These are phyloP conservation scores for Ophiosphaerella narmari DNA, from an alignment of 2,329 filamentous ascomycete genomes.

Conservation along the genomic window DNA sequence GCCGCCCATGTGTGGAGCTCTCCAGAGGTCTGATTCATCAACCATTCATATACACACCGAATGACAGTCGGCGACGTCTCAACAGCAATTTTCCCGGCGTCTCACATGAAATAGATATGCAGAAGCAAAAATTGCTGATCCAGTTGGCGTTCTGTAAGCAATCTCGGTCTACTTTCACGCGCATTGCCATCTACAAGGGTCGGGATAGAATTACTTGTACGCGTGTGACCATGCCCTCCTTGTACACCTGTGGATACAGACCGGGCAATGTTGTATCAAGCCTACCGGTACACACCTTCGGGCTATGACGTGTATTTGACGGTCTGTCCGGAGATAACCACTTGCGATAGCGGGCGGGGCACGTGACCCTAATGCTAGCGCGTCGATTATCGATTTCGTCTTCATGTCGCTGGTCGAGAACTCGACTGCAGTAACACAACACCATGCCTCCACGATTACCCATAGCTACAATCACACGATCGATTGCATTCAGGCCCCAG, in stretches of 20 bases:
- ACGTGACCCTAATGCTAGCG: background rate
- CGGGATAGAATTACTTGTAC: too few species aligned
- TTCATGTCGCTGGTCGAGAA: background rate
- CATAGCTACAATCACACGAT: constrained; percentile 33
- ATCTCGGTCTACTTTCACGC: background rate
- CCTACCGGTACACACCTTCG: too few species aligned
- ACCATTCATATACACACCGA: background rate
- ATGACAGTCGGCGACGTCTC: background rate
- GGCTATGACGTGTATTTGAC: too few species aligned
- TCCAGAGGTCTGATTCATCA: background rate
- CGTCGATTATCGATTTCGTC: background rate
- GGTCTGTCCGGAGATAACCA: too few species aligned
- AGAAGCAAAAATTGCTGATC: background rate
- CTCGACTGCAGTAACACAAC: constrained; percentile 12
- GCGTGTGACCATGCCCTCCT: too few species aligned
- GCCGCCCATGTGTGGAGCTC: constrained; percentile 14
- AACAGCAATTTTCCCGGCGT: constrained; percentile 3
- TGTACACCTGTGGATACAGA: too few species aligned
- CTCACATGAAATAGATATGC: background rate
- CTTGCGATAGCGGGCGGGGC: background rate
- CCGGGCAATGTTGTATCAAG: too few species aligned
- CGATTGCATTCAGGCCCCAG: constrained; percentile 40
- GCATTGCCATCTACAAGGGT: background rate
- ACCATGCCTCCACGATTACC: constrained; percentile 48
- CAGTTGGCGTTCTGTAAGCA: background rate